Conservation (phyloP, 257 asterid species). For the Solanum clarkiae region DNA sequence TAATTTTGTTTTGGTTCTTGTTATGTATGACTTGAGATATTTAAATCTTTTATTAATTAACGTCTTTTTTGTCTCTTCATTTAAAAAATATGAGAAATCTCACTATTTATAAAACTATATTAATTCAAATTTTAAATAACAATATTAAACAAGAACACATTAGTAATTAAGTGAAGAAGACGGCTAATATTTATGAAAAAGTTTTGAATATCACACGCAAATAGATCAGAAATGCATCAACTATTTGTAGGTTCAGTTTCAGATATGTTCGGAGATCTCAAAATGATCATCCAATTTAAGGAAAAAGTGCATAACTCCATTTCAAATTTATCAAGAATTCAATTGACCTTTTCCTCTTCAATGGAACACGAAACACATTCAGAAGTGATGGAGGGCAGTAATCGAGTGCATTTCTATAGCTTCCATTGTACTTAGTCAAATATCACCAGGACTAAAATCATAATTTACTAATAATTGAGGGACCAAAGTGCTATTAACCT, state of each 20-base stretch:
- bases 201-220: not conserved
- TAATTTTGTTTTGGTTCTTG: not conserved
- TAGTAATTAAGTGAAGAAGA: too few species aligned
- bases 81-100: not conserved
- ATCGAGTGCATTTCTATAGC: not conserved
- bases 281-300: not conserved
- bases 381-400: not conserved
- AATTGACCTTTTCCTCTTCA: not conserved
- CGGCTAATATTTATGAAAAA: not conserved
- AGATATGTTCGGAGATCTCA: not conserved
- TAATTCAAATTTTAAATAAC: not conserved
- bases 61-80: not conserved
- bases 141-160: not conserved
- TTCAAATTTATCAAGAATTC: not conserved
- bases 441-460: not conserved
- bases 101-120: not conserved
- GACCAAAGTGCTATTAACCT: not conserved
- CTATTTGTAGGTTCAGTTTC: not conserved
- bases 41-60: not conserved
- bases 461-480: not conserved
- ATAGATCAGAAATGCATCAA: not conserved
- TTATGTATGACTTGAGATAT: not conserved
- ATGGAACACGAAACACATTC: not conserved
- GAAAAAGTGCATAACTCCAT: not conserved
- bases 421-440: not conserved